Base-by-base conservation (phyloP, 225 moss, liverwort and hornwort species). In the Sphagnum contortum region DNA sequence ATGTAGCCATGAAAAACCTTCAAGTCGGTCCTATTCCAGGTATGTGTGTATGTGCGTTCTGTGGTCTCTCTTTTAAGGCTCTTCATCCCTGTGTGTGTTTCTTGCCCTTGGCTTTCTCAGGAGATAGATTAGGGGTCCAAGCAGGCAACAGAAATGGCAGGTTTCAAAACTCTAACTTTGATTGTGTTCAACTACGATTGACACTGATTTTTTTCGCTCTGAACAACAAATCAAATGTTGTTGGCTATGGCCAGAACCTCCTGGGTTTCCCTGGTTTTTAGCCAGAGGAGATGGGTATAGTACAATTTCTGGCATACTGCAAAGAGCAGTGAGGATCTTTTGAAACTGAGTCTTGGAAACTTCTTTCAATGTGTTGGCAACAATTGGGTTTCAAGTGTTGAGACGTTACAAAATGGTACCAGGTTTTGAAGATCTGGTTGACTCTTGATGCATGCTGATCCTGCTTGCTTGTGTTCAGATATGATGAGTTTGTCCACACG, bases 1-100 rank as follows among this genome's bases (percentile, higher is more conserved):
- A 71, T 3, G 74, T 73, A 52, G 68, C 72, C 54, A 64, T 72
- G 71, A 71, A 71, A 68, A 79, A 73, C 50, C 58, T 82, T 63
- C 72, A 80, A 65, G 49, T 63, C 0, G 68, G 62, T 62, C 59
- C 62, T 65, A 57, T 75, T 0, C 54, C 72, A 45, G 76, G 76
- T 60, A 64, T 83, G 3, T 75, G 77, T 57, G 80, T 29, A 29
- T 29, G 29, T 29, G 29, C 29, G 29, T 29, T 29, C 29, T 29
- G 29, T 29, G 29, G 29, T 0, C 29, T 29, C 29, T 29, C 1
- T 29, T 29, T 0, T 29, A 29, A 29, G 29, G 29, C 29, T 29
- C 29, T 29, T 29, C 29, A 29, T 29, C 29, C 29, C 29, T 29
- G 83, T 83, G 68, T 6, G 45, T 8, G 2, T 50, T 3, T 53